Evolutionary conservation across 805 yeast species (phyloP), one percentile per base, ranked within the genome.

Genomic region (Candida ipomoeae): DNA sequence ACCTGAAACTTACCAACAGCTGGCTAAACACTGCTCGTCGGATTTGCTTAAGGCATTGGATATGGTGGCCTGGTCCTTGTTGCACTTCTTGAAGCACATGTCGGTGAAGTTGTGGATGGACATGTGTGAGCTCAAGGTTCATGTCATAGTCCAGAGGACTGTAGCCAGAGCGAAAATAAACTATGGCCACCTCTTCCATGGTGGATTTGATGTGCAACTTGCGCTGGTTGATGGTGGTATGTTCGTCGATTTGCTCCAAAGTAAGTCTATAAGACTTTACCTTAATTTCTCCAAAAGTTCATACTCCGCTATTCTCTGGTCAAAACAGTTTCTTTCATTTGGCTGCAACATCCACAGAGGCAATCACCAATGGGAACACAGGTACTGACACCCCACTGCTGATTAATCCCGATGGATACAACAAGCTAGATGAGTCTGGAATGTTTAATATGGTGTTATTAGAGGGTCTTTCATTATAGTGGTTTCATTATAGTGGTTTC

Each of bases 81-180:
- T 79, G 68, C 98, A 91, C 70, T 87, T 87, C 65, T 85, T 87
- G 78, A 89, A 91, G 67, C 98, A 91, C 75, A 85, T 77, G 64
- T 89, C 91, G 26, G 97, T 90, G 79, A 89, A 89, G 62, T 78
- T 81, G 66, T 90, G 96, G 53, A 91, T 87, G 31, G 95, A 82
- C 71, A 80, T 78, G 11, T 33, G 88, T 82, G 21, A 64, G 67
- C 20, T 81, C 83, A 1, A 71, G 69, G 46, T 66, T 52, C 35
- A 73, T 57, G 1, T 78, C 77, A 68, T 85, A 94, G 65, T 94
- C 99, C 5, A 70, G 62, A 5, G 97, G 97, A 0, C 87, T 80
- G 67, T 94, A 94, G 0, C 96, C 98, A 0, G 96, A 76, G 62
- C 99, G 80, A 63, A 81, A 94, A 66, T 92, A 94, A 4, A 91